These are phyloP conservation scores for Inonotus hispidus DNA, from an alignment of 1,284 basidiomycete genomes.

Conservation along the genomic window DNA sequence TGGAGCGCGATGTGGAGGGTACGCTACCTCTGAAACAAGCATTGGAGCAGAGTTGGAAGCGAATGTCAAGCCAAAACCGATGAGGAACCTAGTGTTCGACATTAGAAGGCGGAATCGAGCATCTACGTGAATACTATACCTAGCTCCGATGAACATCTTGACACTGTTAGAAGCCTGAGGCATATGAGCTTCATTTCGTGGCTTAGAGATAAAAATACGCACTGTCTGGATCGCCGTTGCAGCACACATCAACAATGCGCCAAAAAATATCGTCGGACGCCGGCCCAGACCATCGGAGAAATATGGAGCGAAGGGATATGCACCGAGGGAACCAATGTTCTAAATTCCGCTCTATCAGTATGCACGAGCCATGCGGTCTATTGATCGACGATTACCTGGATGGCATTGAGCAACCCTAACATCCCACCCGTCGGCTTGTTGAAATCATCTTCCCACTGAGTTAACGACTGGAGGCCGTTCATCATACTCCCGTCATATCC, in stretches of 20 bases:
- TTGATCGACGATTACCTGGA: conserved; percentile 45
- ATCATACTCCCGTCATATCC: conserved; percentile 76
- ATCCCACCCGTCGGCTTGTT: conserved; percentile 45
- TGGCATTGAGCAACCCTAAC: conserved; percentile 71
- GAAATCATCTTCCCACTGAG: conserved; percentile 58
- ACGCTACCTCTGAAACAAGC: conserved; percentile 72
- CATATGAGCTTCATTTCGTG: neutral
- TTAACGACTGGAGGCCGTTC: conserved; percentile 67
- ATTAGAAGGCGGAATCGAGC: neutral
- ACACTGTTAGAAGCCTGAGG: conserved; percentile 54
- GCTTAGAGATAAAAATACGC: neutral
- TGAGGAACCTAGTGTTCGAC: conserved; percentile 47
- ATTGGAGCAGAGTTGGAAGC: conserved; percentile 70
- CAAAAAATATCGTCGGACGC: conserved; percentile 52
- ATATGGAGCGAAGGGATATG: conserved; percentile 66
- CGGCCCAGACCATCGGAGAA: conserved; percentile 65
- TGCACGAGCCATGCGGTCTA: neutral
- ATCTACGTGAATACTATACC: conserved; percentile 33
- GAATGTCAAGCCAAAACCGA: conserved; percentile 76
- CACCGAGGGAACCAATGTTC: conserved; percentile 64
- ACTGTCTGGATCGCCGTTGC: conserved; percentile 61
- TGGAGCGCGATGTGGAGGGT: conserved; percentile 70
- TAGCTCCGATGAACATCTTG: conserved; percentile 77
- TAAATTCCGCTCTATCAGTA: conserved; percentile 24
- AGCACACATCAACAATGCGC: conserved; percentile 57